These are phyloP conservation scores for Fusarium brevicatenulatum DNA, from an alignment of 2,329 filamentous ascomycete genomes.

Conservation along the genomic window DNA sequence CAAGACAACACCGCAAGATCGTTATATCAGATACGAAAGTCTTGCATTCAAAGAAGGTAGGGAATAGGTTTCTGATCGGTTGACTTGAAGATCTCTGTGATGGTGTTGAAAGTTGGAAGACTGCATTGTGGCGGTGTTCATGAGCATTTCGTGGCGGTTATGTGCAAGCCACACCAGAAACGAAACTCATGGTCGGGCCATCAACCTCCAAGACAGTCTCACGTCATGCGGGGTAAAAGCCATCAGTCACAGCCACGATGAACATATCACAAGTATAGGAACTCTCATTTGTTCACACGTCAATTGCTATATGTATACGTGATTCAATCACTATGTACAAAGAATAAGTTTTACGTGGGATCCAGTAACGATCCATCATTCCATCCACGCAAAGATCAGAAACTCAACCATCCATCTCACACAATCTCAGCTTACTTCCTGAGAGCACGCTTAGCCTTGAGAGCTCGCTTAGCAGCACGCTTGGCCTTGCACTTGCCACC, in stretches of 20 bases:
- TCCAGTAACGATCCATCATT: constrained; percentile 23
- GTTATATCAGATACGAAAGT: too few species aligned
- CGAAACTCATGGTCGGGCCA: rapidly evolving
- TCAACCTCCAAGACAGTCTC: not conserved
- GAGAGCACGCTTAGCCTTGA: constrained; percentile 15
- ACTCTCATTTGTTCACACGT: not conserved
- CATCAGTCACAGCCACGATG: not conserved
- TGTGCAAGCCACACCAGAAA: not conserved
- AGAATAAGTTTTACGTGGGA: constrained; percentile 35
- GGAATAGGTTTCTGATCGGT: too few species aligned
- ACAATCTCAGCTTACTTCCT: constrained; percentile 3
- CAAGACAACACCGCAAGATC: too few species aligned
- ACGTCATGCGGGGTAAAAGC: not conserved
- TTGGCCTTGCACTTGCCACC: constrained; percentile 27
- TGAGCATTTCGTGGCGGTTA: not conserved
- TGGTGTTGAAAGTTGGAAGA: not conserved
- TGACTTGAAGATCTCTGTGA: not conserved
- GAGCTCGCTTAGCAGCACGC: constrained; percentile 14
- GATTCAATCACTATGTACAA: constrained; percentile 40
- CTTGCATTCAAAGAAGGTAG: too few species aligned
- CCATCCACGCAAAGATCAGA: constrained; percentile 16
- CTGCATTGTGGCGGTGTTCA: not conserved
- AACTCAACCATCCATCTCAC: constrained; percentile 2
- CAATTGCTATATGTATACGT: constrained; percentile 6
- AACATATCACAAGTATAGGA: not conserved